phyloP scores from a whole-genome alignment of 164 flowering plant genomes.

The Tetracentron sinense region DNA sequence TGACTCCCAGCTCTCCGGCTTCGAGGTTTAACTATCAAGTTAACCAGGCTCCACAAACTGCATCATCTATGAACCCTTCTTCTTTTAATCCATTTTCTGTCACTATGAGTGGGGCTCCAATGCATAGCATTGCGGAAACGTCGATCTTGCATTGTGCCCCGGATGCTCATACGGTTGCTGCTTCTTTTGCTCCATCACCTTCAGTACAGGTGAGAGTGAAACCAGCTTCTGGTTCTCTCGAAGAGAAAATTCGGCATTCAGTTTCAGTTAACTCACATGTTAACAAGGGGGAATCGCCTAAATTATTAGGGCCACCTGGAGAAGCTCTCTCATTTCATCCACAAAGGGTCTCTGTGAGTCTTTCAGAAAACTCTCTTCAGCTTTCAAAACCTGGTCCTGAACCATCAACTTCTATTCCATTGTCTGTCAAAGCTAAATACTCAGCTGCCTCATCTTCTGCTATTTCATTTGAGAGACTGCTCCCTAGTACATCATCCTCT shows the following conservation, averaged over 20 bases:
- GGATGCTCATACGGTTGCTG: constrained; percentile 27
- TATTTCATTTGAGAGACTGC: constrained; percentile 14
- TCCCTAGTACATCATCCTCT: constrained; percentile 13
- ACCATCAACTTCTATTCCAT: constrained; percentile 16
- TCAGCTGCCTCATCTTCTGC: constrained; percentile 18
- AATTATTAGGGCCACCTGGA: constrained; percentile 19
- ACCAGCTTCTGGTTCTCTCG: constrained; percentile 34
- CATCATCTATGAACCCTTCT: constrained; percentile 33
- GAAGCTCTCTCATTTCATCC: constrained; percentile 22
- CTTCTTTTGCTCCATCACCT: constrained; percentile 23
- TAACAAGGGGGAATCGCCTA: constrained; percentile 40
- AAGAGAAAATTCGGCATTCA: constrained; percentile 33
- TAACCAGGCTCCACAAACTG: constrained; percentile 40
- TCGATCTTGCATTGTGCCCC: constrained; percentile 24
- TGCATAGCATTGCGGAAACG: constrained; percentile 27
- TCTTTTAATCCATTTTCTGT: constrained; percentile 24
- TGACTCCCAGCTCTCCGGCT: constrained; percentile 50
- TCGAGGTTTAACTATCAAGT: constrained; percentile 50
- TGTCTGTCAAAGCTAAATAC: constrained; percentile 20
- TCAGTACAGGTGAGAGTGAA: constrained; percentile 43
- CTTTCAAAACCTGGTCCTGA: constrained; percentile 32
- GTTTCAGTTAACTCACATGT: constrained; percentile 24
- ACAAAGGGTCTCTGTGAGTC: constrained; percentile 28
- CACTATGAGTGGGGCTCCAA: constrained; percentile 28
- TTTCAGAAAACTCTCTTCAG: constrained; percentile 19